Conservation (phyloP, 2,329 filamentous ascomycete species). For the Sarocladium kiliense region DNA sequence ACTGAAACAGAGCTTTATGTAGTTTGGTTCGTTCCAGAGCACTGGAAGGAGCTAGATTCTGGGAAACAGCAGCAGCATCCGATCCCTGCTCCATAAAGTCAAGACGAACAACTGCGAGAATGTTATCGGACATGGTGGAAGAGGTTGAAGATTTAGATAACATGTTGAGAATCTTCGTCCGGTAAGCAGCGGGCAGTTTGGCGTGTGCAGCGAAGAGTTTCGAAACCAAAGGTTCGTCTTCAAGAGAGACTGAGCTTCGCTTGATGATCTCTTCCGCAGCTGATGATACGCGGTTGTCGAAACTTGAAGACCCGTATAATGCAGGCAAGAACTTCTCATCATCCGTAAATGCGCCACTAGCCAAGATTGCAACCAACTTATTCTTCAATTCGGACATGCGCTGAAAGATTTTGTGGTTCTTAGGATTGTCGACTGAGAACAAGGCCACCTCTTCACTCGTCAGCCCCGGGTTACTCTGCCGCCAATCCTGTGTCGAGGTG, state of each 20-base stretch:
- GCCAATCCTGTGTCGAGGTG: slow-evolving; percentile 24
- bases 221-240: slow-evolving; percentile 58
- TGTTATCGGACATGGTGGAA: slow-evolving; percentile 61
- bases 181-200: slow-evolving; percentile 64
- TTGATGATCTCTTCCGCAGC: slow-evolving; percentile 88
- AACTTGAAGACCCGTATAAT: slow-evolving; percentile 75
- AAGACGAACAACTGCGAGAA: slow-evolving; percentile 66
- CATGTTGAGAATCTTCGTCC: slow-evolving; percentile 69
- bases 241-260: slow-evolving; percentile 67
- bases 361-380: slow-evolving; percentile 64
- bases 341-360: slow-evolving; percentile 81
- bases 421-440: slow-evolving; percentile 35
- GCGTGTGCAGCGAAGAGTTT: slow-evolving; percentile 70
- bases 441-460: slow-evolving; percentile 23
- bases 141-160: slow-evolving; percentile 73
- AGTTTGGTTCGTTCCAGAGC: slow-evolving; percentile 75
- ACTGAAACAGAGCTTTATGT: slow-evolving; percentile 76
- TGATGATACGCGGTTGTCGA: slow-evolving; percentile 75
- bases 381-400: slow-evolving; percentile 41
- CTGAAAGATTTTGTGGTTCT: slow-evolving; percentile 54
- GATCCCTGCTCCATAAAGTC: slow-evolving; percentile 39
- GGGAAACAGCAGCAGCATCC: not conserved
- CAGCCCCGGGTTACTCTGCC: slow-evolving; percentile 27
- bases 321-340: slow-evolving; percentile 78
- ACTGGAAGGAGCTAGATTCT: slow-evolving; percentile 33